phyloP scores from a whole-genome alignment of 345 rosid genomes.

The Syzygium aqueum region DNA sequence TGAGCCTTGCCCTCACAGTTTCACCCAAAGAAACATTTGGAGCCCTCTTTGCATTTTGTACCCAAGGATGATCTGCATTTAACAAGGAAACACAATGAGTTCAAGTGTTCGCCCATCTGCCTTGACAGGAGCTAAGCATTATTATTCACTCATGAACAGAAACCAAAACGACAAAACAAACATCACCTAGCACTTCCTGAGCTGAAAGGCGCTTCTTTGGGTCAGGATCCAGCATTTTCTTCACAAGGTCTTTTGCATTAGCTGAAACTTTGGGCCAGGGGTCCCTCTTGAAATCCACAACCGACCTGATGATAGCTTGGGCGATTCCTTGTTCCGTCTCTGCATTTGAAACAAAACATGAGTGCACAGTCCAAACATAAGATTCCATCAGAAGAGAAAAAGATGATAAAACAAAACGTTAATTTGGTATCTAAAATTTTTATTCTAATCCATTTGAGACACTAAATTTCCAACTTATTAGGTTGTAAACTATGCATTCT shows the following conservation, averaged over 20 bases:
- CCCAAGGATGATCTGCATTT: slow-evolving; percentile 86
- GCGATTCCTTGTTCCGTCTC: slow-evolving; percentile 99
- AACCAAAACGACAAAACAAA: neutral
- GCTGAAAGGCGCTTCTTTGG: slow-evolving; percentile 82
- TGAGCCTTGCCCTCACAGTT: slow-evolving; percentile 90
- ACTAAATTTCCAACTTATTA: neutral
- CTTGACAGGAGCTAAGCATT: neutral
- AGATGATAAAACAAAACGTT: neutral
- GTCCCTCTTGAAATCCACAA: slow-evolving; percentile 79
- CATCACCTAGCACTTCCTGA: slow-evolving; percentile 86
- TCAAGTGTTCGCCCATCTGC: neutral
- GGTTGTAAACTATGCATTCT: neutral
- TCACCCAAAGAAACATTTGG: slow-evolving; percentile 94
- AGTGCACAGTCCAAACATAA: neutral
- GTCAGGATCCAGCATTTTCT: slow-evolving; percentile 93
- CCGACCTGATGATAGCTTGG: slow-evolving; percentile 78
- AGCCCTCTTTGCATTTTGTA: slow-evolving; percentile 85
- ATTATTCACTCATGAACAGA: neutral
- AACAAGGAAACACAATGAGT: neutral
- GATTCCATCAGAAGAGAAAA: neutral
- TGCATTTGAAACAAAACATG: slow-evolving; percentile 14
- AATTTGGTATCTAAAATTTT: neutral
- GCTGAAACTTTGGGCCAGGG: slow-evolving; percentile 99
- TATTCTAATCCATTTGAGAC: neutral
- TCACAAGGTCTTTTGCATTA: slow-evolving; percentile 80